Base-by-base conservation (phyloP, 208 protist species). In the Acanthamoeba healyi region DNA sequence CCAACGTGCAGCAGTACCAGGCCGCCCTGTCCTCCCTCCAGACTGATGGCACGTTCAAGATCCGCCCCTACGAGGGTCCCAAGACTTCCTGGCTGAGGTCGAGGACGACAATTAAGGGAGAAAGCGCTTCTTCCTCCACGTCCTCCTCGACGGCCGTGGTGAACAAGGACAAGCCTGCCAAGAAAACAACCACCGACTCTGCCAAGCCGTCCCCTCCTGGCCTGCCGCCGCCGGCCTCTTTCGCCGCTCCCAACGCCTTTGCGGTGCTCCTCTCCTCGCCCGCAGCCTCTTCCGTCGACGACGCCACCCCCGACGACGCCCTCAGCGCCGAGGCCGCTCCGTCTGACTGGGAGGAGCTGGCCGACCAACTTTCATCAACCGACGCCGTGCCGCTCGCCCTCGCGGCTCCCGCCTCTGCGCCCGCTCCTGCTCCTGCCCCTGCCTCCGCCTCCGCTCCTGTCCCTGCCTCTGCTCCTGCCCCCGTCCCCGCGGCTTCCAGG, bases 101-200 rank as follows among this genome's bases (percentile, higher is more conserved):
- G 38, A 34, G 84, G 84, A 42, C 29, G 17, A 12, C 29, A 54
- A 17, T 91, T 4, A 63, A 91, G 77, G 77, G 77, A 86, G 77
- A 86, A 86, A 86, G 77, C 77, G 77, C 77, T 91, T 91, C 84
- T 63, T 72, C 84, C 56, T 91, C 56, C 42, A 36, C 77, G 12
- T 88, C 84, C n/a, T 14, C 84, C n/a, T 49, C 56, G 32, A 22
- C n/a, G 6, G 29, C 42, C 22, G 15, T 32, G 17, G 26, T 54
- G 17, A 44, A 5, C 49, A 91, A 40, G 58, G 42, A 63, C 36
- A 91, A 91, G 38, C 38, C 67, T 4, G 38, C 67, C 2, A 77
- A 38, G 22, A 24, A 26, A 29, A 42, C 26, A 36, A 77, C 67
- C 17, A 12, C 29, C 29, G 61, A 5, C 61, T 7, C 63, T n/a